A percentile compares a stretch with the other conserved stretches of the same genome.
These are phyloP conservation scores for Glycine soja DNA, from an alignment of 306 rosid genomes.

Conservation along the genomic window DNA sequence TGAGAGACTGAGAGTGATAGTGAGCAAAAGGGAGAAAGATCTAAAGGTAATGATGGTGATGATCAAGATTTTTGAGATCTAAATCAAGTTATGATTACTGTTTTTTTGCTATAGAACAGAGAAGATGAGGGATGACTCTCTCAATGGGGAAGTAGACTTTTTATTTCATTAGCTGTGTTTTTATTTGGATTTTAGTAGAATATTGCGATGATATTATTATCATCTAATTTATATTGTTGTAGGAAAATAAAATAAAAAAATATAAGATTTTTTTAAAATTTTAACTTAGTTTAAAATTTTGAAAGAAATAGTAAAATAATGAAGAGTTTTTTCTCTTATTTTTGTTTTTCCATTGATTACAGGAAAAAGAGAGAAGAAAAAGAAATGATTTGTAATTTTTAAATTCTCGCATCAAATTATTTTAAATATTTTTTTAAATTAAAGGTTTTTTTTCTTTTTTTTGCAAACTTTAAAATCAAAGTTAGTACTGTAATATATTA, in stretches of 20 bases:
- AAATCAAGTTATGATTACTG: not conserved
- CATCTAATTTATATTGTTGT: not conserved
- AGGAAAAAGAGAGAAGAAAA: not conserved
- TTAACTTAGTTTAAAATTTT: too few relatives aligned
- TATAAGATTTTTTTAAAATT: not conserved
- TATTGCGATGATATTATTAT: not conserved
- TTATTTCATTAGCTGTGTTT: not conserved
- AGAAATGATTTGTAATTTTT: too few relatives aligned
- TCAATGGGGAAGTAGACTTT: not conserved
- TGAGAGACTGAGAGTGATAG: not conserved
- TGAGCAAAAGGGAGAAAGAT: not conserved
- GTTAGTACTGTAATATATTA: not conserved
- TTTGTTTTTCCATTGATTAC: not conserved
- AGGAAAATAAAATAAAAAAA: not conserved
- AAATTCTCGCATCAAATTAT: too few relatives aligned
- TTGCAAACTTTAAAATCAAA: not conserved
- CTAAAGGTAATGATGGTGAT: not conserved
- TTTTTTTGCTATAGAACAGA: not conserved
- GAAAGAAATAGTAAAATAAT: not conserved
- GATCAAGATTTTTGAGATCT: constrained; percentile 42
- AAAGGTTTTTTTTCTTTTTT: not conserved
- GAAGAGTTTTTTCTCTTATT: not conserved
- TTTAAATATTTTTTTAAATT: too few relatives aligned
- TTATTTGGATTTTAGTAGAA: not conserved
- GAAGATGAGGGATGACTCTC: not conserved